Evolutionary conservation across 1,139 yeast species (phyloP), one percentile per base, ranked within the genome.

Genomic region (Casaregolazyma suthepensis): DNA sequence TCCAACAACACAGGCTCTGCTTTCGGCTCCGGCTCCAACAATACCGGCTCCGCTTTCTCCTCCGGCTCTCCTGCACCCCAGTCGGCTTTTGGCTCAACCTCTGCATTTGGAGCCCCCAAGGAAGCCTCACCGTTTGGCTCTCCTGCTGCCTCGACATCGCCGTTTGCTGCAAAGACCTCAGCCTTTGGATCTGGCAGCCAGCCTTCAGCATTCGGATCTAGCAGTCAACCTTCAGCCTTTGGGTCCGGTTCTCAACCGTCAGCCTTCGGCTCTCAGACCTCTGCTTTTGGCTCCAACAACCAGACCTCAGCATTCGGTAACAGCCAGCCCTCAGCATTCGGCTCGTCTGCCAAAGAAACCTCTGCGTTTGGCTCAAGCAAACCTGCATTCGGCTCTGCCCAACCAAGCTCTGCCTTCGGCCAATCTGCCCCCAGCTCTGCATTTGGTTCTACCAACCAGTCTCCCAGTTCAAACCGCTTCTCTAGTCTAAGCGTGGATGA

Each of bases 311-410:
- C 61, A 13, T 52, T 56, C 44, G 58, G 43, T 6, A 15, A 38
- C 23, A n/a, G 38, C 18, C 43, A 10, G 35, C n/a, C 61, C 9
- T 56, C 56, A 37, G 59, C 61, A n/a, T 52, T 57, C 45, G 58
- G 58, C 43, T 45, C 59, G n/a, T 59, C 69, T n/a, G 56, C 63
- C 7, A 66, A 64, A 61, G 65, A 68, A 10, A 45, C 54, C 7
- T 53, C 45, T 2, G 45, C 45, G n/a, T 42, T 38, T 17, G n/a
- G n/a, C n/a, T n/a, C n/a, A n/a, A n/a, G n/a, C n/a, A n/a, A n/a
- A n/a, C n/a, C 51, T 1, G 52, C 49, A 7, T 53, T 47, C 40
- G 55, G 53, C 15, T 29, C 43, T 23, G 10, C 6, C 15, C 9
- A 3, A 5, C 5, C 35, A 10, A 15, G 38, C 13, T 44, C 35